Conservation (phyloP, 31 red algal species). For the Asparagopsis taxiformis region DNA sequence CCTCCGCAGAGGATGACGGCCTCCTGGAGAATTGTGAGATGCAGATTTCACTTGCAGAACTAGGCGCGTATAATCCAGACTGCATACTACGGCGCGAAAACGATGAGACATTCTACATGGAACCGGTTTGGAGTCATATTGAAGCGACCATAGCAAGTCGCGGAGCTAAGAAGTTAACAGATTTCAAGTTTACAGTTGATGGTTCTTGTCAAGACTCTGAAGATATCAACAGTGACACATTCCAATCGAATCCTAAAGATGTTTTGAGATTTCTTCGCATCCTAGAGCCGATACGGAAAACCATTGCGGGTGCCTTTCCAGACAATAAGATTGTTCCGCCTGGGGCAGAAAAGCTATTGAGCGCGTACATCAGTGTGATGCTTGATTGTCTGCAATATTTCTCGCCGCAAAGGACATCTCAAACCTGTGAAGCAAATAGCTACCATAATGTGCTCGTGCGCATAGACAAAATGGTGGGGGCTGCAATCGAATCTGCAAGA, state of each 20-base stretch:
- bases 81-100: neutral
- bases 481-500: slow-evolving; percentile 15
- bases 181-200: neutral
- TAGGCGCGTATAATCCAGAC: slow-evolving; percentile 5
- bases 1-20: slow-evolving; percentile 3
- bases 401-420: neutral
- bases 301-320: slow-evolving; percentile 5
- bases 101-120: neutral
- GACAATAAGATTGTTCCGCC: neutral
- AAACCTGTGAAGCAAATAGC: neutral
- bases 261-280: slow-evolving; percentile 12
- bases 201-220: neutral
- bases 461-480: slow-evolving; percentile 31
- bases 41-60: slow-evolving; percentile 11
- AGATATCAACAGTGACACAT: neutral
- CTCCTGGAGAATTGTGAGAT: slow-evolving; percentile 14
- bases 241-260: too few relatives aligned
- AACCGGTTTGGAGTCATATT: slow-evolving; percentile 1
- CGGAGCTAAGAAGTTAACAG: neutral
- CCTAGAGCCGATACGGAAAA: slow-evolving; percentile 28
- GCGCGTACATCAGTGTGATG: slow-evolving; percentile 1
- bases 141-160: neutral
- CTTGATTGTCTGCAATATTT: neutral
- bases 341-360: slow-evolving; percentile 8
- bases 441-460: neutral